Conservation (phyloP, 2,329 filamentous ascomycete species). For the Macroventuria anomochaeta region DNA sequence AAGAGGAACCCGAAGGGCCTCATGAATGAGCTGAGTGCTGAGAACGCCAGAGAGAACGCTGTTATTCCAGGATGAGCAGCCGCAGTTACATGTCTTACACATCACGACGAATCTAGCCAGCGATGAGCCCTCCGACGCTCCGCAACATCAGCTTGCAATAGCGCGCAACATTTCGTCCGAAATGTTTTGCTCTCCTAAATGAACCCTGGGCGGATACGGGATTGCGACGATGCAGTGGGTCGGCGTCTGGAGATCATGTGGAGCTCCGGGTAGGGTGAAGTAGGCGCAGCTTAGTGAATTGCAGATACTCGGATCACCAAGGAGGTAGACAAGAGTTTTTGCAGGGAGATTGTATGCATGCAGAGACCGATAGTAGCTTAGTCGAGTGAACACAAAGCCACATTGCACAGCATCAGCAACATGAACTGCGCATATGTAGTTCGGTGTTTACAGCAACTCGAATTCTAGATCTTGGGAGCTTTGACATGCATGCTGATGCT, state of each 20-base stretch:
- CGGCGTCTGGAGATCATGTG: constrained; percentile 6
- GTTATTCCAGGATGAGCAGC: constrained; percentile 12
- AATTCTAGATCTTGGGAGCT: constrained; percentile 12
- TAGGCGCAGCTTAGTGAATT: constrained; percentile 9
- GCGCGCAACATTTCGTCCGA: constrained; percentile 29
- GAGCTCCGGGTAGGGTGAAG: constrained; percentile 8
- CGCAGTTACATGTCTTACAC: constrained; percentile 14
- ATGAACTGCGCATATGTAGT: background rate
- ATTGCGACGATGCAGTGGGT: constrained; percentile 7
- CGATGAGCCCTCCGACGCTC: constrained; percentile 7
- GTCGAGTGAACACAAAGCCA: background rate
- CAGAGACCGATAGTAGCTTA: background rate
- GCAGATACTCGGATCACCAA: constrained; percentile 1
- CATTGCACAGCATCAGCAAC: background rate
- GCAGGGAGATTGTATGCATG: background rate
- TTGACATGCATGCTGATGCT: constrained; percentile 12
- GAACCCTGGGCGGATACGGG: background rate
- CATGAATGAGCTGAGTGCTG: constrained; percentile 78
- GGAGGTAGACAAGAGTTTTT: background rate
- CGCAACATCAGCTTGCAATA: background rate
- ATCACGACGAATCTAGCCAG: constrained; percentile 23
- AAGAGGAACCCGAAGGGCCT: constrained; percentile 79
- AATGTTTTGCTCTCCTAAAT: constrained; percentile 3
- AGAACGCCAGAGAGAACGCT: constrained; percentile 75
- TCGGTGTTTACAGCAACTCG: background rate